These are phyloP conservation scores for Nepenthes mirabilis DNA, from an alignment of 148 eudicot genomes.

Conservation along the genomic window DNA sequence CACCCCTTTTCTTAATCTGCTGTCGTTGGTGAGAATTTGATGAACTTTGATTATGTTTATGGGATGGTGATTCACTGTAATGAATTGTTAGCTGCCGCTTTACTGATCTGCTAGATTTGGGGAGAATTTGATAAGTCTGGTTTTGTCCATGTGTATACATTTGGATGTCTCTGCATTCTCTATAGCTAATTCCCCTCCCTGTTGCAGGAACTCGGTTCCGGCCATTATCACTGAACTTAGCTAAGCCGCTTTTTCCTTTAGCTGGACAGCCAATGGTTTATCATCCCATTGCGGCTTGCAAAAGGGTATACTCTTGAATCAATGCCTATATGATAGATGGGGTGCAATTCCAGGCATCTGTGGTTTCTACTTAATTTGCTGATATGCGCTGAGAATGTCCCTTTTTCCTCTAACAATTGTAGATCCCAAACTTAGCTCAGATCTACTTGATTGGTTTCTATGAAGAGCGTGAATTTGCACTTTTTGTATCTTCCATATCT, in stretches of 20 bases:
- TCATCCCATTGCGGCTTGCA: constrained; percentile 93
- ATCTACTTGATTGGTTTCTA: constrained; percentile 88
- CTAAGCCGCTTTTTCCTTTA: constrained; percentile 90
- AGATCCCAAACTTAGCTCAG: constrained; percentile 87
- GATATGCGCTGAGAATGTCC: neutral
- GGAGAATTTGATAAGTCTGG: neutral
- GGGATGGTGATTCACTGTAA: neutral
- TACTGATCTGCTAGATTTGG: too few relatives aligned
- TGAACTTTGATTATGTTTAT: neutral
- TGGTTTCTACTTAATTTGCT: neutral
- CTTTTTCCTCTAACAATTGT: constrained; percentile 7
- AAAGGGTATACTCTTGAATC: constrained; percentile 34
- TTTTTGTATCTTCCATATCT: constrained; percentile 81
- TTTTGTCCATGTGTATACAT: constrained; percentile 3
- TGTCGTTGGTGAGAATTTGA: neutral
- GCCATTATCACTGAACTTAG: constrained; percentile 73
- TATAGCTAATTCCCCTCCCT: neutral
- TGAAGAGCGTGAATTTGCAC: constrained; percentile 86
- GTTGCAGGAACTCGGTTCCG: constrained; percentile 76
- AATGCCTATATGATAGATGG: neutral
- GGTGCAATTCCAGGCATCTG: neutral
- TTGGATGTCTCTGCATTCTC: neutral
- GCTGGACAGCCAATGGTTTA: constrained; percentile 98
- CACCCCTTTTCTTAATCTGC: neutral
- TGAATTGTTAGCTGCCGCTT: too few relatives aligned